A percentile compares a stretch with the other conserved stretches of the same genome.
phyloP scores from a whole-genome alignment of 2,329 filamentous ascomycete genomes.

The Cercospora beticola region DNA sequence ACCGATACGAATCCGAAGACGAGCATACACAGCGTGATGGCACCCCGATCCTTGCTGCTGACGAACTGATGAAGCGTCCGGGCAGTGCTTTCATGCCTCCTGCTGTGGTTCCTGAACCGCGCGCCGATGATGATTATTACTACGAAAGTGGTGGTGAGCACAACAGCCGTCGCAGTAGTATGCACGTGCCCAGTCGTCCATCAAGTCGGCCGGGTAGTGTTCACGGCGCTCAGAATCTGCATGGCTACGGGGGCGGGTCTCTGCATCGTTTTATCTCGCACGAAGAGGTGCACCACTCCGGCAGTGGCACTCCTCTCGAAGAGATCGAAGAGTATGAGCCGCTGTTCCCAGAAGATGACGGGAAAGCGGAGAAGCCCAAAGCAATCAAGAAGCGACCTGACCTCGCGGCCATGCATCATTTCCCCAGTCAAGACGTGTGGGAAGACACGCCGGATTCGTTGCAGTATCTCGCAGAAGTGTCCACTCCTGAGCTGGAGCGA shows the following conservation, averaged over 20 bases:
- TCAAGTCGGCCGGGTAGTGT: conserved; percentile 63
- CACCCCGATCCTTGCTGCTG: conserved; percentile 81
- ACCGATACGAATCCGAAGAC: conserved; percentile 40
- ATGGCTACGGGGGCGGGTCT: conserved; percentile 50
- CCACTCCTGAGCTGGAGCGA: conserved; percentile 62
- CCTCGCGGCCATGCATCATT: conserved; percentile 57
- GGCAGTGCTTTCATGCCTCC: conserved; percentile 69
- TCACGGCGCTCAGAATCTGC: conserved; percentile 30
- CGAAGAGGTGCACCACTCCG: conserved; percentile 48
- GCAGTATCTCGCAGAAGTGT: conserved; percentile 74
- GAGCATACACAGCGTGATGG: conserved; percentile 61
- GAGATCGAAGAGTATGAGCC: conserved; percentile 95
- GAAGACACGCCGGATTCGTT: conserved; percentile 90
- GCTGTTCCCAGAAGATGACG: conserved; percentile 73
- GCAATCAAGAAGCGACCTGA: conserved; percentile 56
- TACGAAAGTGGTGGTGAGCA: conserved; percentile 48
- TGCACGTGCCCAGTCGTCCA: conserved; percentile 60
- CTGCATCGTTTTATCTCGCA: conserved; percentile 56
- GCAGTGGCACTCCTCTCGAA: conserved; percentile 68
- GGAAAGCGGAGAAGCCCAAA: conserved; percentile 54
- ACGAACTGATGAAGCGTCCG: conserved; percentile 77
- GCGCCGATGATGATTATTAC: conserved; percentile 55
- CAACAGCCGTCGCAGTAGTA: conserved; percentile 52
- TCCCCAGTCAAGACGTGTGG: conserved; percentile 95
- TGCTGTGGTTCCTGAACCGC: conserved; percentile 68